Percentiles rank a stretch among this genome's conserved stretches.
Evolutionary conservation across 495 filamentous ascomycete species (phyloP).

Genomic region (Aspergillus wentii): DNA sequence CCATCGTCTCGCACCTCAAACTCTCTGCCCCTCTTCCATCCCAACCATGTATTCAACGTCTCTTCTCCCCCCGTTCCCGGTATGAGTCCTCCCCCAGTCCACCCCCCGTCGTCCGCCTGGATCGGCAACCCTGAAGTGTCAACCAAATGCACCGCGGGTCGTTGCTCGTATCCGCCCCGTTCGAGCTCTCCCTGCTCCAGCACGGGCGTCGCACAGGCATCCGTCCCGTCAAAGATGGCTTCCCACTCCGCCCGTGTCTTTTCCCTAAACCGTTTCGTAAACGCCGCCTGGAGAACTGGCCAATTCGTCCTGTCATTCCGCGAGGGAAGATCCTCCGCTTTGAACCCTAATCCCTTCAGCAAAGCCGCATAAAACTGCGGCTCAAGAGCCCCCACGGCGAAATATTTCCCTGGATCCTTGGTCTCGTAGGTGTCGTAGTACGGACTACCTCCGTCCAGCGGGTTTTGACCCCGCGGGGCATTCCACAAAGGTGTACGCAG

Average conservation of each 20-base stretch:
- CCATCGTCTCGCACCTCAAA: conserved; percentile 58
- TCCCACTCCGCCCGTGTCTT: conserved; percentile 85
- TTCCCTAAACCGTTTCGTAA: conserved; percentile 60
- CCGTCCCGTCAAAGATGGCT: conserved; percentile 74
- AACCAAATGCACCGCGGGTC: conserved; percentile 65
- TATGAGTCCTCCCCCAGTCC: conserved; percentile 51
- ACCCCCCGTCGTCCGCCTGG: conserved; percentile 56
- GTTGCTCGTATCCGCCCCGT: conserved; percentile 62
- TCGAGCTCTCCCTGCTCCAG: conserved; percentile 70
- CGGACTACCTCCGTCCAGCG: conserved; percentile 79
- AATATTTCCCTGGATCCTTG: conserved; percentile 67
- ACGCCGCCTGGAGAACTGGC: conserved; percentile 55
- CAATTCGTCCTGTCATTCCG: conserved; percentile 56
- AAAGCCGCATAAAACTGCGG: conserved; percentile 74
- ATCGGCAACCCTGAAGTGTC: conserved; percentile 60
- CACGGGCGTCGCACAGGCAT: conserved; percentile 90
- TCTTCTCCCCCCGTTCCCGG: conserved; percentile 70
- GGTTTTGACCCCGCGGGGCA: conserved; percentile 63
- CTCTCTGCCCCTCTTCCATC: conserved; percentile 67
- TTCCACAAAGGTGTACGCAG: conserved; percentile 55
- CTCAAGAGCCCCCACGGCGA: conserved; percentile 90
- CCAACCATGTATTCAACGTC: conserved; percentile 67
- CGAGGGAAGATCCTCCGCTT: conserved; percentile 44
- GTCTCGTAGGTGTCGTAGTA: conserved; percentile 89
- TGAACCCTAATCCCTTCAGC: conserved; percentile 58